Percentiles rank a stretch among this genome's conserved stretches.
Evolutionary conservation across 805 yeast species (phyloP).

Genomic region (Yarrowia sp.): DNA sequence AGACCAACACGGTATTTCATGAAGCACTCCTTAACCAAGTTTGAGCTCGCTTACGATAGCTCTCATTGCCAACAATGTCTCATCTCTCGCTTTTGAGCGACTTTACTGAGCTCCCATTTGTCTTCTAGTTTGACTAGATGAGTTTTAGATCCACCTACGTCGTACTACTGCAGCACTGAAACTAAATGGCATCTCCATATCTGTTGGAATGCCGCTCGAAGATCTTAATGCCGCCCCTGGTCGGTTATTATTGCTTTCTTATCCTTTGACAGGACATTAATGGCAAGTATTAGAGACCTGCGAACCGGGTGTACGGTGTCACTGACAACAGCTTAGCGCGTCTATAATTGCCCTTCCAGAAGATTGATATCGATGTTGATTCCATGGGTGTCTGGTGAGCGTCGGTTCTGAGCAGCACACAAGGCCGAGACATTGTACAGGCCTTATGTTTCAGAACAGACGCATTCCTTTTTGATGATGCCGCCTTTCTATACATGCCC

Average conservation of each 20-base stretch:
- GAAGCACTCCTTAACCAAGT: too few species aligned
- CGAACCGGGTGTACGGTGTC: background rate
- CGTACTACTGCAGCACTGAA: too few species aligned
- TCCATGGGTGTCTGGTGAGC: background rate
- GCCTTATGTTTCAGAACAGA: background rate
- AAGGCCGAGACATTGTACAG: background rate
- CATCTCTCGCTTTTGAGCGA: background rate
- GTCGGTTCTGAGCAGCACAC: background rate
- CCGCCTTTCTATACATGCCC: background rate
- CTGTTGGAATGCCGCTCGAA: background rate
- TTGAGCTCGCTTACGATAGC: background rate
- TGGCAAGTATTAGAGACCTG: background rate
- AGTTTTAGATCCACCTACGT: background rate
- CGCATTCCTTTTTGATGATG: background rate
- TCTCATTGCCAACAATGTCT: background rate
- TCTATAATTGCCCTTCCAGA: background rate
- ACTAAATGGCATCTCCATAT: too few species aligned
- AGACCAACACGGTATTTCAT: too few species aligned
- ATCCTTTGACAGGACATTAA: too few species aligned
- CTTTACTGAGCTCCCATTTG: background rate
- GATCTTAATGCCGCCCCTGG: too few species aligned
- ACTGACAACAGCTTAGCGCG: background rate
- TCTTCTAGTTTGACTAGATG: background rate
- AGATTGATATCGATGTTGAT: background rate
- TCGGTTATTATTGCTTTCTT: background rate